phyloP scores from a whole-genome alignment of 2,329 filamentous ascomycete genomes.

The Orbilia oligospora region DNA sequence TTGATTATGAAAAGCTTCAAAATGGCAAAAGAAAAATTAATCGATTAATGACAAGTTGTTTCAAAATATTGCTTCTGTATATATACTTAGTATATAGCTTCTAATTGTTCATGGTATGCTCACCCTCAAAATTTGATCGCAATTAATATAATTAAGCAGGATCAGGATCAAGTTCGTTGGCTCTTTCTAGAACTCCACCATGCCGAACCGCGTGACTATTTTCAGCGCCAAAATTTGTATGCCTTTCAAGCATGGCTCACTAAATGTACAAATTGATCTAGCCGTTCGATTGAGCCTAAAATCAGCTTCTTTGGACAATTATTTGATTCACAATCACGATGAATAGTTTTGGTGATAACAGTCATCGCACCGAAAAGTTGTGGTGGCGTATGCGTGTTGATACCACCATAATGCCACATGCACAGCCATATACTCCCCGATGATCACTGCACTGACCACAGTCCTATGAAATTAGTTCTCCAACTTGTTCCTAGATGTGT shows the following conservation, averaged over 20 bases:
- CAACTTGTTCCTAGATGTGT: neutral
- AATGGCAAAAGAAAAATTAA: neutral
- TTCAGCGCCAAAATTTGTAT: neutral
- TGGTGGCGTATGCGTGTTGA: neutral
- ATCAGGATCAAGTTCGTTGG: too few relatives aligned
- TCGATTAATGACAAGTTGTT: too few relatives aligned
- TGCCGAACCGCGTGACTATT: neutral
- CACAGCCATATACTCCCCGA: too few relatives aligned
- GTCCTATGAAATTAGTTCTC: too few relatives aligned
- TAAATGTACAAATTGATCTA: neutral
- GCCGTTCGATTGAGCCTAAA: constrained; percentile 6
- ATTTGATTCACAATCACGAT: constrained; percentile 15
- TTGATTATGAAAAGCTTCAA: neutral
- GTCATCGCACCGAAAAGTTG: neutral
- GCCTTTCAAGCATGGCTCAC: neutral
- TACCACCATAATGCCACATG: neutral
- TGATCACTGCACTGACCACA: too few relatives aligned
- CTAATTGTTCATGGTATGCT: too few relatives aligned
- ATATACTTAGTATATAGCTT: too few relatives aligned
- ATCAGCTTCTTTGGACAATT: neutral
- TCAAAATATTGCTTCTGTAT: too few relatives aligned
- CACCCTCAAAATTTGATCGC: too few relatives aligned
- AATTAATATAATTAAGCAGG: too few relatives aligned
- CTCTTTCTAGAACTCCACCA: too few relatives aligned
- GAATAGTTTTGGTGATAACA: neutral